phyloP scores from a whole-genome alignment of 108 stramenopile species.

The Pseudonitzschia delicatissima region DNA sequence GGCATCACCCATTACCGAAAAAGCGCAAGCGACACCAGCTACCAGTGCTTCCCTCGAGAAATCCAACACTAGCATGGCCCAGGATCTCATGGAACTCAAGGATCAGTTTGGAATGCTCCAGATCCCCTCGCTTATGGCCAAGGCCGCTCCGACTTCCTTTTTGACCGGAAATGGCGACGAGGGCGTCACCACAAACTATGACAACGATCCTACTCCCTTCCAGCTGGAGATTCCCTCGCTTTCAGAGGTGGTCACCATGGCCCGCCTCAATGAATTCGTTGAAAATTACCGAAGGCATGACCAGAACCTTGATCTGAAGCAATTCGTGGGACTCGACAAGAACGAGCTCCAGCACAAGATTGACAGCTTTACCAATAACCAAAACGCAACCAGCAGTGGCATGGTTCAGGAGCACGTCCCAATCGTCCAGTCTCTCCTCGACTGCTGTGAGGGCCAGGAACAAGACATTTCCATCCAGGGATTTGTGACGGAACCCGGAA shows the following conservation, averaged over 20 bases:
- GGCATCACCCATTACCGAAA: neutral
- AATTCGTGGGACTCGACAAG: constrained; percentile 33
- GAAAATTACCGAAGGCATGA: constrained; percentile 57
- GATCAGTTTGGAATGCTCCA: neutral
- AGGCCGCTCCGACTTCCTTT: constrained; percentile 45
- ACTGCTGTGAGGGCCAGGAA: constrained; percentile 56
- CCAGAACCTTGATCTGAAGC: constrained; percentile 61
- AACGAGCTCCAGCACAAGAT: constrained; percentile 35
- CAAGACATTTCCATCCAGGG: constrained; percentile 29
- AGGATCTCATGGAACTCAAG: constrained; percentile 32
- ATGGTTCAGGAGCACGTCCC: constrained; percentile 46
- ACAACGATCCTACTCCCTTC: constrained; percentile 51
- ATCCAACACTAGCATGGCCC: neutral
- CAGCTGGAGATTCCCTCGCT: constrained; percentile 68
- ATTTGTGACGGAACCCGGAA: constrained; percentile 43
- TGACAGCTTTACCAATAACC: neutral
- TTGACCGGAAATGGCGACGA: constrained; percentile 36
- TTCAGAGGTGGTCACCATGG: constrained; percentile 41
- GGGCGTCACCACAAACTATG: constrained; percentile 41
- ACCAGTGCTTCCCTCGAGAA: neutral
- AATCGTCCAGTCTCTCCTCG: constrained; percentile 51
- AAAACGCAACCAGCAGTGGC: neutral
- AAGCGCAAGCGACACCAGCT: neutral
- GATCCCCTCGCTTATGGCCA: constrained; percentile 8
- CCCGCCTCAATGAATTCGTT: constrained; percentile 46